These are phyloP conservation scores for Bruguiera sexangula DNA, from an alignment of 345 rosid species.

Conservation along the genomic window DNA sequence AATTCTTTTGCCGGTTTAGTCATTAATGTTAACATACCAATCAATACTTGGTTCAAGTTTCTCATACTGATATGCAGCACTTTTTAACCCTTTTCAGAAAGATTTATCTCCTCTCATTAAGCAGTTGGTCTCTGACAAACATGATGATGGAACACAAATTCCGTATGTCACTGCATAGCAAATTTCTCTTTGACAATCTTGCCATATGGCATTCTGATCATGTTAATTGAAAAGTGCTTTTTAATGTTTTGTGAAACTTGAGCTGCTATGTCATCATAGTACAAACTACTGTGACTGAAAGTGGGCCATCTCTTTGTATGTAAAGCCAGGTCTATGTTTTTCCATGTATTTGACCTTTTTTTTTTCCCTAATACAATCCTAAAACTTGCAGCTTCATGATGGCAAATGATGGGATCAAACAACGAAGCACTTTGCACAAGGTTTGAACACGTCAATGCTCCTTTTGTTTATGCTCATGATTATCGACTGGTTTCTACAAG, in stretches of 20 bases:
- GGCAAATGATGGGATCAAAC: slow-evolving; percentile 82
- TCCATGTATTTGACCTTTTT: neutral
- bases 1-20: slow-evolving; percentile 7
- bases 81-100: slow-evolving; percentile 38
- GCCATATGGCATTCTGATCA: neutral
- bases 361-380: slow-evolving; percentile 1
- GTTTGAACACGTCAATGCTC: slow-evolving; percentile 23
- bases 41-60: slow-evolving; percentile 1
- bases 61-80: neutral
- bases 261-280: too few species aligned
- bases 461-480: neutral
- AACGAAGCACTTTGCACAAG: slow-evolving; percentile 53
- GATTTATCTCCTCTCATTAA: slow-evolving; percentile 83
- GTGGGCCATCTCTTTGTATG: neutral
- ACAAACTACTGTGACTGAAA: neutral
- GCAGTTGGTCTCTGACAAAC: slow-evolving; percentile 65
- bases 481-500: too few species aligned
- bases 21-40: slow-evolving; percentile 10
- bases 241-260: neutral
- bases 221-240: neutral
- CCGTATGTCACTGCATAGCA: slow-evolving; percentile 53
- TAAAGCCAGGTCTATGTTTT: neutral
- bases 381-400: slow-evolving; percentile 66
- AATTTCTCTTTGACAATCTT: slow-evolving; percentile 6
- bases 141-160: slow-evolving; percentile 53